Base-by-base conservation (phyloP, 176 grass and related monocot genomes). In the Cymbopogon citratus region DNA sequence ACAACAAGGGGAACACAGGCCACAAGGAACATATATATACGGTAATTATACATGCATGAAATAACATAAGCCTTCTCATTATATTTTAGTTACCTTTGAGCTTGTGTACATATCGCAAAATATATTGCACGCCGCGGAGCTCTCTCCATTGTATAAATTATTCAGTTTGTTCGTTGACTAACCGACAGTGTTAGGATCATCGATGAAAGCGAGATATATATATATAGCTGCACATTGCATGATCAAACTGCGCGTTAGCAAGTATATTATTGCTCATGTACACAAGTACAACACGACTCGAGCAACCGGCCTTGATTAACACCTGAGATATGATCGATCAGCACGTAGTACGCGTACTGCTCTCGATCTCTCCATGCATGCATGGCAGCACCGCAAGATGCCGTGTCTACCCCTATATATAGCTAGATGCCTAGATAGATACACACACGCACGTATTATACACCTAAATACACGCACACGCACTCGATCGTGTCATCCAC, bases 201-300 rank as follows among this genome's bases (percentile, higher is more conserved):
- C 69, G 44, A 79, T 33, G 26, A 15, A 28, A 62, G n/a, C 46
- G 10, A 36, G n/a, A n/a, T n/a, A n/a, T n/a, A n/a, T n/a, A n/a
- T n/a, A n/a, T n/a, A n/a, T 40, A 57, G 34, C 23, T 39, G 12
- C 45, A 48, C 45, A 46, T 15, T 28, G 11, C 25, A 33, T 9
- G 73, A 84, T 82, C 48, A 12, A 85, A 25, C 38, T 45, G 49
- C 27, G 31, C 18, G 15, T 87, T 81, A 76, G 85, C 63, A 76
- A 10, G 41, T 56, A 56, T 19, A 66, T 45, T 45, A 69, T 52
- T 61, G 23, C 6, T 81, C 57, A 40, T 71, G 83, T 69, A 44
- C 9, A 44, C 12, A 54, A 36, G 24, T 75, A 46, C 18, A 44
- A 24, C 39, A 44, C 9, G 19, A 40, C 19, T 14, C 54, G 46